These are phyloP conservation scores for Exophiala phaeomuriformis DNA, from an alignment of 2,329 filamentous ascomycete genomes.

Conservation along the genomic window DNA sequence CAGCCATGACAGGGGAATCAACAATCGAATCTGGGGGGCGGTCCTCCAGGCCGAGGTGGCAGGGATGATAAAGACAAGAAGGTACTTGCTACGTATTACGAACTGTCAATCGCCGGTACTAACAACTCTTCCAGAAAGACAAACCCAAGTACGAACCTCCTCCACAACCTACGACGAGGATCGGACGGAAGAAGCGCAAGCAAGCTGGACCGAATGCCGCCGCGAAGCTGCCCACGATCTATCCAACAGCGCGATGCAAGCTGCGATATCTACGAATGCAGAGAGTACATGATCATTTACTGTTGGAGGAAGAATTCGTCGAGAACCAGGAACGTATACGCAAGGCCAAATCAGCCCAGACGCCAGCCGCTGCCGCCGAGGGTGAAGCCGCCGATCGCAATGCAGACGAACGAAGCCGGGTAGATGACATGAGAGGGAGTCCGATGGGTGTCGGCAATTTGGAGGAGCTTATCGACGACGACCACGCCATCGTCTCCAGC, in stretches of 20 bases:
- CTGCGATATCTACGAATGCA: slow-evolving; percentile 96
- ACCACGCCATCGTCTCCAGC: slow-evolving; percentile 96
- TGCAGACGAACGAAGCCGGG: slow-evolving; percentile 86
- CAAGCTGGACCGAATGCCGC: slow-evolving; percentile 85
- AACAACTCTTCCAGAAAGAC: slow-evolving; percentile 65
- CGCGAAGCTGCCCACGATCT: slow-evolving; percentile 88
- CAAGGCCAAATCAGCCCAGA: slow-evolving; percentile 75
- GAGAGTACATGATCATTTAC: slow-evolving; percentile 91
- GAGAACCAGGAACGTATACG: slow-evolving; percentile 96
- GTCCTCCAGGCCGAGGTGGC: slow-evolving; percentile 62
- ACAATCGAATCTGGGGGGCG: slow-evolving; percentile 75
- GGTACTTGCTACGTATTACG: slow-evolving; percentile 43
- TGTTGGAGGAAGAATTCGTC: slow-evolving; percentile 96
- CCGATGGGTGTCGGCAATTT: slow-evolving; percentile 97
- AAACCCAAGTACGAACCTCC: slow-evolving; percentile 99
- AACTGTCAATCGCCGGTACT: background rate
- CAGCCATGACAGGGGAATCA: slow-evolving; percentile 38
- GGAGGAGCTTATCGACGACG: slow-evolving; percentile 98
- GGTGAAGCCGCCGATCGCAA: slow-evolving; percentile 75
- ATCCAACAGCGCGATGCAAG: slow-evolving; percentile 95
- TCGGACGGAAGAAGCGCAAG: slow-evolving; percentile 98
- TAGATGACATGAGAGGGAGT: slow-evolving; percentile 97
- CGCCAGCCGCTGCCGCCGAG: slow-evolving; percentile 56
- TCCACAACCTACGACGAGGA: slow-evolving; percentile 89
- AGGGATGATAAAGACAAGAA: slow-evolving; percentile 92